phyloP scores from a whole-genome alignment of 169 alveolate species.

The Plasmodium coatneyi region DNA sequence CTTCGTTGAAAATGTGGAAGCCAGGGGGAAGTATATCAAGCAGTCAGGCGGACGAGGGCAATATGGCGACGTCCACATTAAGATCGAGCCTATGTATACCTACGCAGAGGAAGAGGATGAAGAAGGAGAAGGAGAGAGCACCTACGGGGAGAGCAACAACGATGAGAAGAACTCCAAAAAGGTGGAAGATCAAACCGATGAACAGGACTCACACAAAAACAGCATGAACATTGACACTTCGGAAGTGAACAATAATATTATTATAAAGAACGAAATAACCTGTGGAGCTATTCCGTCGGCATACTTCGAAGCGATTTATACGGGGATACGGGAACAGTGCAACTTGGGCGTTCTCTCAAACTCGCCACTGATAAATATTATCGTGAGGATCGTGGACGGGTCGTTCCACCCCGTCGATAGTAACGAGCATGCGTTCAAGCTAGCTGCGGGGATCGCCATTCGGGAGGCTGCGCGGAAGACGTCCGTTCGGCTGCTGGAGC shows the following conservation, averaged over 20 bases:
- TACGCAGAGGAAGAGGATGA: constrained; percentile 82
- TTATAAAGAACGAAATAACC: constrained; percentile 84
- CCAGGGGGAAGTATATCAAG: constrained; percentile 88
- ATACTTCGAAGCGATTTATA: constrained; percentile 87
- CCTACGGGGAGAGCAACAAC: not conserved
- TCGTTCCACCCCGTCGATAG: constrained; percentile 91
- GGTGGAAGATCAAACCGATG: not conserved
- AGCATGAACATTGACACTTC: constrained; percentile 72
- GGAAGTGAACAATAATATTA: constrained; percentile 74
- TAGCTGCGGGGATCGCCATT: constrained; percentile 88
- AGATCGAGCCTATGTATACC: constrained; percentile 86
- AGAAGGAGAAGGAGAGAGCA: not conserved
- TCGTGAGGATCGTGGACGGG: constrained; percentile 88
- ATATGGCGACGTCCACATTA: constrained; percentile 89
- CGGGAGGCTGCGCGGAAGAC: constrained; percentile 89
- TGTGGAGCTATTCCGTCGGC: constrained; percentile 91
- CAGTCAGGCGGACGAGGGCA: constrained; percentile 92
- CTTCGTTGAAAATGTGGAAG: constrained; percentile 78
- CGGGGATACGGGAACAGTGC: constrained; percentile 86
- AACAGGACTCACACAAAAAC: constrained; percentile 7
- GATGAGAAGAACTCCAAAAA: not conserved
- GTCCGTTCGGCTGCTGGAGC: constrained; percentile 89
- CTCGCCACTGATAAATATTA: constrained; percentile 87
- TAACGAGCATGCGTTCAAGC: constrained; percentile 90
- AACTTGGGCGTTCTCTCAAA: constrained; percentile 86